Conservation (phyloP, 129 eudicot genomes). For the sunflower (Helianthus annuus) region HanXRQr2.0-SUNRISE NC_035441.2:171016743-171017242, state of each 20-base stretch:
- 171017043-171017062: too few relatives aligned
- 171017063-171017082: too few relatives aligned
- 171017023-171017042: too few relatives aligned
- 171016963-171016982: conserved; percentile 49
- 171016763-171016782: background rate
- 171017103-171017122: too few relatives aligned
- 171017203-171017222: too few relatives aligned
- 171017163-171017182: too few relatives aligned
- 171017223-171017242: too few relatives aligned
- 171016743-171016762: background rate
- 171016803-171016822: conserved; percentile 4
- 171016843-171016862: conserved; percentile 40
- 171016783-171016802: background rate
- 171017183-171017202: too few relatives aligned
- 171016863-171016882: conserved; percentile 27
- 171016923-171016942: background rate
- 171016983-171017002: background rate
- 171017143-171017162: too few relatives aligned
- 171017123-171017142: too few relatives aligned
- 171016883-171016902: background rate
- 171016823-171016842: conserved; percentile 17
- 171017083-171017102: too few relatives aligned
- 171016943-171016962: conserved; percentile 33
- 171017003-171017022: too few relatives aligned
- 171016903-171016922: background rate